Evolutionary conservation across 2,329 filamentous ascomycete species (phyloP).

Genomic region (Aspergillus novofumigatus): DNA sequence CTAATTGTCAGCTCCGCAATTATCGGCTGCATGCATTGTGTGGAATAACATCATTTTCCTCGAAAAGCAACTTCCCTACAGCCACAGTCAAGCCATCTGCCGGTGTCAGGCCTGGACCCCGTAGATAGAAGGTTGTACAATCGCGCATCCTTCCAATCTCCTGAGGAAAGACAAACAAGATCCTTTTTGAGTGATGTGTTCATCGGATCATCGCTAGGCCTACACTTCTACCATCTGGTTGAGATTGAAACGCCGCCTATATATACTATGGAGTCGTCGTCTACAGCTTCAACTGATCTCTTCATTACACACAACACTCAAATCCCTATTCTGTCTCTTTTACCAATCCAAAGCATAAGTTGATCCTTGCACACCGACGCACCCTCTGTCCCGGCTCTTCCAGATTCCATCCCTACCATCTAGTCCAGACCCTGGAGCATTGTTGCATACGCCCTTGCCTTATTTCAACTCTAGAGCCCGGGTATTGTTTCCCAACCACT

Average conservation of each 20-base stretch:
- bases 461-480: neutral
- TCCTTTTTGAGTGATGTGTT: constrained; percentile 11
- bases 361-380: neutral
- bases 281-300: constrained; percentile 4
- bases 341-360: neutral
- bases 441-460: neutral
- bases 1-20: constrained; percentile 15
- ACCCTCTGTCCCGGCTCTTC: neutral
- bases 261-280: constrained; percentile 17
- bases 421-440: neutral
- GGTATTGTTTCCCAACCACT: neutral
- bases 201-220: constrained; percentile 9
- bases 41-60: constrained; percentile 4
- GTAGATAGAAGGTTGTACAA: neutral
- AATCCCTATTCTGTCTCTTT: neutral
- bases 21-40: constrained; percentile 16
- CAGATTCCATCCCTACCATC: neutral
- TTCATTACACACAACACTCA: constrained; percentile 6
- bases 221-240: constrained; percentile 4
- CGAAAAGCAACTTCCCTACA: constrained; percentile 13
- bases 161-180: neutral
- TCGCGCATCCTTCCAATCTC: constrained; percentile 2
- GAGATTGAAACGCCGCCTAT: constrained; percentile 15
- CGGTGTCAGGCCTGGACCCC: constrained; percentile 13
- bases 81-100: constrained; percentile 3